Percentiles rank a stretch among this genome's conserved stretches.
Evolutionary conservation across 768 basidiomycete genomes (phyloP).

Genomic region (Lactarius trivialis): DNA sequence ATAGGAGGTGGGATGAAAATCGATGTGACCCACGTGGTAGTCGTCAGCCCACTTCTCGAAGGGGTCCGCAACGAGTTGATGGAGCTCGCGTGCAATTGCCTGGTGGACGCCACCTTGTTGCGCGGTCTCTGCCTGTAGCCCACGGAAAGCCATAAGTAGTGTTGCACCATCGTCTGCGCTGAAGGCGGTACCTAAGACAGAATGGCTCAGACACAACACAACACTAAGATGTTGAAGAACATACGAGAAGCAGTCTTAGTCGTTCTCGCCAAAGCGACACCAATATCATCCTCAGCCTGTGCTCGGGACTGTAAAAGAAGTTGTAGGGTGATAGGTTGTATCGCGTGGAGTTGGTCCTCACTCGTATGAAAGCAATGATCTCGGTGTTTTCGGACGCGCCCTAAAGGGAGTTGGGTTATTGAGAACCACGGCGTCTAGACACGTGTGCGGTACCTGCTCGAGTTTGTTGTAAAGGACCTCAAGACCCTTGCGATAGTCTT

Average conservation of each 20-base stretch:
- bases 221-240: slow-evolving; percentile 21
- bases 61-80: slow-evolving; percentile 67
- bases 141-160: slow-evolving; percentile 69
- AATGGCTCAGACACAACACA: not conserved
- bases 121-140: slow-evolving; percentile 66
- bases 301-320: slow-evolving; percentile 56
- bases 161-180: slow-evolving; percentile 80
- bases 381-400: slow-evolving; percentile 81
- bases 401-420: slow-evolving; percentile 35
- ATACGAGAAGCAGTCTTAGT: slow-evolving; percentile 44
- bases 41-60: slow-evolving; percentile 73
- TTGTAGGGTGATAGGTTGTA: slow-evolving; percentile 4
- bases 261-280: slow-evolving; percentile 49
- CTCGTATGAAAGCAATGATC: slow-evolving; percentile 75
- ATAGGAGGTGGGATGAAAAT: not conserved
- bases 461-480: slow-evolving; percentile 71
- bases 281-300: slow-evolving; percentile 59
- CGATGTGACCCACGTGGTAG: slow-evolving; percentile 49
- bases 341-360: slow-evolving; percentile 36
- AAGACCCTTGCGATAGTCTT: slow-evolving; percentile 80
- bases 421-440: not conserved
- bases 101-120: slow-evolving; percentile 71
- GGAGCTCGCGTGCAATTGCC: slow-evolving; percentile 66
- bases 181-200: slow-evolving; percentile 52
- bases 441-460: slow-evolving; percentile 50